Conservation (phyloP, 192 early-diverging fungal genomes). For the Backusella macrospora region DNA sequence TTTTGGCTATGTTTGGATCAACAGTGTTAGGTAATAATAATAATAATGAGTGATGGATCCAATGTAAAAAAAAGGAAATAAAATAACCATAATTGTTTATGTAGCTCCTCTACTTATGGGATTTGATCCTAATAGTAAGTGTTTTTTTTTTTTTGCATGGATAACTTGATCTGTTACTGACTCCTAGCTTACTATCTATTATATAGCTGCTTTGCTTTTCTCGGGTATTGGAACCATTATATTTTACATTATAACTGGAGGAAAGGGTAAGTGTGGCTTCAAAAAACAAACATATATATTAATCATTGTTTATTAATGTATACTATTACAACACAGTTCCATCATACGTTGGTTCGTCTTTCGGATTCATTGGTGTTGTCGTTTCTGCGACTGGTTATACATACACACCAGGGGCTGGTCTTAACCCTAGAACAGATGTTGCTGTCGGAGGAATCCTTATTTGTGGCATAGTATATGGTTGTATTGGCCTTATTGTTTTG, state of each 20-base stretch:
- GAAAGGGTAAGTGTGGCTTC: slow-evolving; percentile 23
- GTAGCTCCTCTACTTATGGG: slow-evolving; percentile 45
- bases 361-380: slow-evolving; percentile 57
- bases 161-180: background rate
- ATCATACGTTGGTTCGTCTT: slow-evolving; percentile 57
- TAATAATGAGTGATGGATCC: background rate
- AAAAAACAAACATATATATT: background rate
- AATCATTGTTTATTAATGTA: background rate
- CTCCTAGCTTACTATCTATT: background rate
- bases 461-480: slow-evolving; percentile 48
- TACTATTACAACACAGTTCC: slow-evolving; percentile 32
- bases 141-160: background rate
- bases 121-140: slow-evolving; percentile 44
- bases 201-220: slow-evolving; percentile 49
- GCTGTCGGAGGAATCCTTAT: slow-evolving; percentile 57
- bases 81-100: background rate
- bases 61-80: background rate
- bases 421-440: slow-evolving; percentile 46
- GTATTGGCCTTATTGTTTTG: slow-evolving; percentile 46
- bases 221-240: slow-evolving; percentile 55
- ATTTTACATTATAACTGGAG: slow-evolving; percentile 54
- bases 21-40: slow-evolving; percentile 46
- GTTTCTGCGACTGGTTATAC: slow-evolving; percentile 49
- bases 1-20: slow-evolving; percentile 62
- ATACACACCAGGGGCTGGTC: slow-evolving; percentile 32